Evolutionary conservation across 2,329 filamentous ascomycete species (phyloP).

Genomic region (Orbilia blumenaviensis): DNA sequence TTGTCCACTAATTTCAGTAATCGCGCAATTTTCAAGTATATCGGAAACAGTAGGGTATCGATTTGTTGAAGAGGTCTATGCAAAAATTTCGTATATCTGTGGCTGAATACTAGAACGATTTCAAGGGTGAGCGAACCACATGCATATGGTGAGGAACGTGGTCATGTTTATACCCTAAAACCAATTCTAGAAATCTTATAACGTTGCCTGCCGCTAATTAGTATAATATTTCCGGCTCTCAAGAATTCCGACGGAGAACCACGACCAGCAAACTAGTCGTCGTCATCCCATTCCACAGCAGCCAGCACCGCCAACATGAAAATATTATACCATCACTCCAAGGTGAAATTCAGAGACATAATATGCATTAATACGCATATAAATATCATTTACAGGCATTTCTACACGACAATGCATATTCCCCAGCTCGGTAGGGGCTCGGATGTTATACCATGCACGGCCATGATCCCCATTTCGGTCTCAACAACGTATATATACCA

Average conservation of each 20-base stretch:
- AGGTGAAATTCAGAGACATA: neutral
- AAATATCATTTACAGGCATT: neutral
- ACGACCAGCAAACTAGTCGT: neutral
- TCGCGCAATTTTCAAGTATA: too few species aligned
- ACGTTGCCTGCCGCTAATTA: neutral
- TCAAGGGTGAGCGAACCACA: too few species aligned
- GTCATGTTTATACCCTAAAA: neutral
- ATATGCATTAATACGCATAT: neutral
- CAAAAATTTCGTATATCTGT: too few species aligned
- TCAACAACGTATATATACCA: neutral
- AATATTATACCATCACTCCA: neutral
- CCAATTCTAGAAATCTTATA: neutral
- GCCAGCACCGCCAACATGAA: neutral
- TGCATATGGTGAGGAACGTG: neutral
- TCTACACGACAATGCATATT: neutral
- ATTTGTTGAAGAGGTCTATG: too few species aligned
- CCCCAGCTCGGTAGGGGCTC: neutral
- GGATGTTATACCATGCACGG: neutral
- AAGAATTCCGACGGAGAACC: neutral
- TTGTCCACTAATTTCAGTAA: too few species aligned
- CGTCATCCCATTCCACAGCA: neutral
- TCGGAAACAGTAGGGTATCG: too few species aligned
- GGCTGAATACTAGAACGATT: too few species aligned
- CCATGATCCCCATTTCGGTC: too few species aligned
- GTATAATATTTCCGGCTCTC: neutral